A percentile compares a stretch with the other conserved stretches of the same genome.
phyloP scores from a whole-genome alignment of 2,329 filamentous ascomycete genomes.

The Pseudogymnoascus sp. region DNA sequence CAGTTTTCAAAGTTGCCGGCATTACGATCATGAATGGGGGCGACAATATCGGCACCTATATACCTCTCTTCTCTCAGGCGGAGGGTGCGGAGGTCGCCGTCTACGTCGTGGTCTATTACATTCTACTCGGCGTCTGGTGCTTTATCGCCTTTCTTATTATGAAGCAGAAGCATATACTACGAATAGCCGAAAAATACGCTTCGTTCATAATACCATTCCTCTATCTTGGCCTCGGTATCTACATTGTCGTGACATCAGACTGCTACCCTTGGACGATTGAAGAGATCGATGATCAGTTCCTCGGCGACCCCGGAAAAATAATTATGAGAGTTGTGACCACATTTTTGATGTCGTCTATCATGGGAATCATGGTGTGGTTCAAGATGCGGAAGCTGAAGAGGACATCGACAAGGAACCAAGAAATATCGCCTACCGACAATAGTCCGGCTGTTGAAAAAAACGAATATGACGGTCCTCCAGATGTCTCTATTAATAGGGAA shows the following conservation, averaged over 20 bases:
- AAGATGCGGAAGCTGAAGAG: not conserved
- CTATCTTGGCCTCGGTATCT: slow-evolving; percentile 28
- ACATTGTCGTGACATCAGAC: slow-evolving; percentile 27
- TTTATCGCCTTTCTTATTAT: slow-evolving; percentile 25
- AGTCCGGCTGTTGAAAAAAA: not conserved
- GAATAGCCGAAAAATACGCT: slow-evolving; percentile 18
- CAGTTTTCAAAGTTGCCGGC: slow-evolving; percentile 24
- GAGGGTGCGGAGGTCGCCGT: slow-evolving; percentile 27
- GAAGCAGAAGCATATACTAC: slow-evolving; percentile 26
- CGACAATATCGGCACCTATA: slow-evolving; percentile 30
- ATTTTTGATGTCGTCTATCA: not conserved
- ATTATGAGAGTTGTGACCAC: not conserved
- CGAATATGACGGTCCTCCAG: not conserved
- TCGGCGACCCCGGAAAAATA: slow-evolving; percentile 8
- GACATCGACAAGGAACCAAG: not conserved
- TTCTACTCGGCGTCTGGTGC: slow-evolving; percentile 28
- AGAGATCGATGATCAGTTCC: slow-evolving; percentile 23
- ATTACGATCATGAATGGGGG: slow-evolving; percentile 30
- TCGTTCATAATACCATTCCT: slow-evolving; percentile 24
- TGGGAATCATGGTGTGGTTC: not conserved
- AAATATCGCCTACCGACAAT: not conserved
- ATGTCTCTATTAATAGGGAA: not conserved
- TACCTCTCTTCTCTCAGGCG: slow-evolving; percentile 29
- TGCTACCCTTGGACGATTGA: slow-evolving; percentile 30
- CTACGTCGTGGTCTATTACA: slow-evolving; percentile 28